Evolutionary conservation across 2,329 filamentous ascomycete genomes (phyloP).

Genomic region (Colletotrichum sp.): DNA sequence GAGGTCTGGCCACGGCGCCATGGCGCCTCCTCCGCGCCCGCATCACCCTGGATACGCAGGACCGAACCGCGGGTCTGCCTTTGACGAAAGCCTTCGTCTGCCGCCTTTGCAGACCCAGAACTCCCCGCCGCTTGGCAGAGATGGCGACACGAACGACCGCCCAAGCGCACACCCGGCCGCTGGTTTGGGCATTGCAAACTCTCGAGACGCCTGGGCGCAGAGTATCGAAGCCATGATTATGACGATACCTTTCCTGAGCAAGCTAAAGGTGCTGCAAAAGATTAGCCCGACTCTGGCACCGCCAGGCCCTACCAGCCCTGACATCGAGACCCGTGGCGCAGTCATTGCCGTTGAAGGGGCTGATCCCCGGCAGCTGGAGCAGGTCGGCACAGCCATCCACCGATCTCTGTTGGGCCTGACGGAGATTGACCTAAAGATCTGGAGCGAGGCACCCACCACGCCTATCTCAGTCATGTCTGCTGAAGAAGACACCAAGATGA

Average conservation of each 20-base stretch:
- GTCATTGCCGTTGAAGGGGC: conserved; percentile 86
- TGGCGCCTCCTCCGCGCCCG: conserved; percentile 62
- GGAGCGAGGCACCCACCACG: conserved; percentile 40
- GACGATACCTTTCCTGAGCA: conserved; percentile 75
- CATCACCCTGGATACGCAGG: conserved; percentile 38
- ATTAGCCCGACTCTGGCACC: conserved; percentile 72
- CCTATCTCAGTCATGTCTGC: conserved; percentile 9
- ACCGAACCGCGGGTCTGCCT: conserved; percentile 36
- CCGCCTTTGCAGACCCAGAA: conserved; percentile 57
- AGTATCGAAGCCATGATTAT: conserved; percentile 75
- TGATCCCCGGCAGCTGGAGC: conserved; percentile 52
- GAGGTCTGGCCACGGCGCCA: conserved; percentile 37
- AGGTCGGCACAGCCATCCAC: conserved; percentile 70
- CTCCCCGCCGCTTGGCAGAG: conserved; percentile 25
- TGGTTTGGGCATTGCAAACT: conserved; percentile 27
- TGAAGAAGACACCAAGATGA: conserved; percentile 19
- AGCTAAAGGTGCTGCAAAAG: conserved; percentile 76
- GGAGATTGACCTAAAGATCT: conserved; percentile 48
- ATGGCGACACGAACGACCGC: conserved; percentile 13
- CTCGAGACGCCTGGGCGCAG: conserved; percentile 38
- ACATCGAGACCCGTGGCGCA: conserved; percentile 67
- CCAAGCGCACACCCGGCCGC: conserved; percentile 26
- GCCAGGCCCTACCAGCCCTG: conserved; percentile 30
- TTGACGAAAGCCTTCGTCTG: conserved; percentile 59
- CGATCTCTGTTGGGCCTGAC: conserved; percentile 58